phyloP scores from a whole-genome alignment of 805 yeast species.

The Ogataea naganishii region DNA sequence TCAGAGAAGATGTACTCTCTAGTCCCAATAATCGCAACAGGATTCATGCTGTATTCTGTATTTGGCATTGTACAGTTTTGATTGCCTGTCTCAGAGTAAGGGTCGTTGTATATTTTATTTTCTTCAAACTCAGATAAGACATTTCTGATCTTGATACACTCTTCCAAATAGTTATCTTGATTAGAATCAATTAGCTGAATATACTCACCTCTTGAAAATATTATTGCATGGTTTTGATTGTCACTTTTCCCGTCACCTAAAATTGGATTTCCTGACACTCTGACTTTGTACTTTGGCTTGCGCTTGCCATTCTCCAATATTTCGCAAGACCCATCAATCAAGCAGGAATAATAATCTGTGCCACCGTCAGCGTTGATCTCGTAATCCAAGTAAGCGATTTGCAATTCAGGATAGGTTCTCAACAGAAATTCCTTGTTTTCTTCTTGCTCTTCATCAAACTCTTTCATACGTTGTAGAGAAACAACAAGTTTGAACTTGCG shows the following conservation, averaged over 20 bases:
- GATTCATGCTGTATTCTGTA: constrained; percentile 32
- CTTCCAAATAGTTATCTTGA: constrained; percentile 77
- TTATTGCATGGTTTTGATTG: constrained; percentile 69
- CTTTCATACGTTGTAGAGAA: constrained; percentile 53
- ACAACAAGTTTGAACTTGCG: constrained; percentile 58
- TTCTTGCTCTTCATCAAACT: constrained; percentile 46
- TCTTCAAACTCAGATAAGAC: constrained; percentile 74
- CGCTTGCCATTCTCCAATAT: constrained; percentile 49
- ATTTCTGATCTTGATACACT: constrained; percentile 69
- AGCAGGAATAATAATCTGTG: constrained; percentile 46
- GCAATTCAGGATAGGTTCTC: constrained; percentile 60
- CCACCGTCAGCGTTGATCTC: constrained; percentile 36
- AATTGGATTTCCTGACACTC: constrained; percentile 71
- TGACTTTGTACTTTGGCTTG: constrained; percentile 54
- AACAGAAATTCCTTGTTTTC: constrained; percentile 51
- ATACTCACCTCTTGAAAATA: constrained; percentile 74
- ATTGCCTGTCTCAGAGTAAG: constrained; percentile 13
- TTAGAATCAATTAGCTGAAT: constrained; percentile 77
- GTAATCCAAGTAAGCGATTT: constrained; percentile 53
- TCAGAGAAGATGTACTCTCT: constrained; percentile 80
- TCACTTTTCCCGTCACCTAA: constrained; percentile 83
- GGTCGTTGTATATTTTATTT: constrained; percentile 15
- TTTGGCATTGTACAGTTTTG: constrained; percentile 7
- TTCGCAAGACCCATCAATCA: constrained; percentile 66
- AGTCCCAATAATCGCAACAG: constrained; percentile 80